Evolutionary conservation across 2,329 filamentous ascomycete genomes (phyloP).

Genomic region (Apiospora malaysiana): DNA sequence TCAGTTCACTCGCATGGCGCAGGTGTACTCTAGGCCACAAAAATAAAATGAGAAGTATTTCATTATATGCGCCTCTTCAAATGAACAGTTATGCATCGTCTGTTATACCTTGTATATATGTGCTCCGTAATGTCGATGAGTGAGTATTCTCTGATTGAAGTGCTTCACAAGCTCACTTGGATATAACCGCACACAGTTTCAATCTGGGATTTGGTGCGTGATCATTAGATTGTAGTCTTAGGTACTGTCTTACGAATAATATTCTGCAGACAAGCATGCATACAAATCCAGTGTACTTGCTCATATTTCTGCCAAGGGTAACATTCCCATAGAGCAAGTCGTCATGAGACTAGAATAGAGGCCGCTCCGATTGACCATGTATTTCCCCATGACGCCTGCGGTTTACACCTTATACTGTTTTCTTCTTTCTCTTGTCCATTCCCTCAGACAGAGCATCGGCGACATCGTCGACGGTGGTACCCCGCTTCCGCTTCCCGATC

Average conservation of each 20-base stretch:
- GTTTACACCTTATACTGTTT: constrained; percentile 20
- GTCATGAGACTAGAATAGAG: neutral
- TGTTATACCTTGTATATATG: neutral
- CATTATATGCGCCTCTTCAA: constrained; percentile 31
- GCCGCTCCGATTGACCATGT: neutral
- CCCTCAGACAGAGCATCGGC: constrained; percentile 46
- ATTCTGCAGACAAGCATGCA: no score
- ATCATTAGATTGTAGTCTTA: neutral
- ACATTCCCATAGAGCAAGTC: neutral
- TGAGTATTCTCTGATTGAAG: neutral
- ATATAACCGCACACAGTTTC: neutral
- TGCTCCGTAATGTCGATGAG: neutral
- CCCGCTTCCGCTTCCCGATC: constrained; percentile 60
- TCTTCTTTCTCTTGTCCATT: constrained; percentile 39
- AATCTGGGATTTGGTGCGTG: neutral
- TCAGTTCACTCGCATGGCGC: constrained; percentile 23
- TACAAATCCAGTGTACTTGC: neutral
- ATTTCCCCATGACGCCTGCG: neutral
- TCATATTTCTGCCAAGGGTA: neutral
- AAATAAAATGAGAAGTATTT: constrained; percentile 7
- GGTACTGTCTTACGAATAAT: neutral
- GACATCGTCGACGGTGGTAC: constrained; percentile 63
- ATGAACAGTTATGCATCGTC: neutral
- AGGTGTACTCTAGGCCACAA: constrained; percentile 24
- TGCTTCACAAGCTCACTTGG: no score